Percentiles rank a stretch among this genome's conserved stretches.
Conservation (phyloP, 495 filamentous ascomycete genomes). For the Tuber magnatum region DNA sequence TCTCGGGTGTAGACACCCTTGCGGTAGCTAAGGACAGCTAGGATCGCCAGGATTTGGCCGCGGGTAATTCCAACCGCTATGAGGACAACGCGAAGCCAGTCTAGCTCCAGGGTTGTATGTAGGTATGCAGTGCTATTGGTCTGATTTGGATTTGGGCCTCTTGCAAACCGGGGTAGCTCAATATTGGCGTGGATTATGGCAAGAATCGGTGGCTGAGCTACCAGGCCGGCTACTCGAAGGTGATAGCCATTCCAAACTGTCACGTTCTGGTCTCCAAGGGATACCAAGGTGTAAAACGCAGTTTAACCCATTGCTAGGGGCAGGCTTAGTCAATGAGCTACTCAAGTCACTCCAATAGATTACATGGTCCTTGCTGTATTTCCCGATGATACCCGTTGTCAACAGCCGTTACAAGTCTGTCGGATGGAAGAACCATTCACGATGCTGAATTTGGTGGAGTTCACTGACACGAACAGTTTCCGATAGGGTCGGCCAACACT, state of each 20-base stretch:
- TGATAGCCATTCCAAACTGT: background rate
- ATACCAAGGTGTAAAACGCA: background rate
- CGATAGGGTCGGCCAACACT: background rate
- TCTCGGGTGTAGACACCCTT: too few species aligned
- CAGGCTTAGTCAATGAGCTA: background rate
- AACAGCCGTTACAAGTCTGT: background rate
- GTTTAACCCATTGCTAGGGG: background rate
- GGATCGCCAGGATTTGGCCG: too few species aligned
- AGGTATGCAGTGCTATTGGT: background rate
- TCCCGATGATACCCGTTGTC: background rate
- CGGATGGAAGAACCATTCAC: background rate
- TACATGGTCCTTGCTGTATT: background rate
- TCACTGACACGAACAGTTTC: background rate
- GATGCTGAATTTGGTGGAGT: background rate
- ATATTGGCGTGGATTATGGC: background rate
- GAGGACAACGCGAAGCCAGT: background rate
- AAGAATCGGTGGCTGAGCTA: background rate
- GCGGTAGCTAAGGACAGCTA: too few species aligned
- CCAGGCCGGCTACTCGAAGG: background rate
- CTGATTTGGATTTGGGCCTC: background rate
- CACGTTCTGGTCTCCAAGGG: background rate
- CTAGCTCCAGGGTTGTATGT: background rate
- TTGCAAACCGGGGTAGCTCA: background rate
- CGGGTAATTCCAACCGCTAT: too few species aligned
- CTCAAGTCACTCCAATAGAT: background rate